Evolutionary conservation across 306 rosid species (phyloP).

Genomic region (Pterocarpus macrocarpus): DNA sequence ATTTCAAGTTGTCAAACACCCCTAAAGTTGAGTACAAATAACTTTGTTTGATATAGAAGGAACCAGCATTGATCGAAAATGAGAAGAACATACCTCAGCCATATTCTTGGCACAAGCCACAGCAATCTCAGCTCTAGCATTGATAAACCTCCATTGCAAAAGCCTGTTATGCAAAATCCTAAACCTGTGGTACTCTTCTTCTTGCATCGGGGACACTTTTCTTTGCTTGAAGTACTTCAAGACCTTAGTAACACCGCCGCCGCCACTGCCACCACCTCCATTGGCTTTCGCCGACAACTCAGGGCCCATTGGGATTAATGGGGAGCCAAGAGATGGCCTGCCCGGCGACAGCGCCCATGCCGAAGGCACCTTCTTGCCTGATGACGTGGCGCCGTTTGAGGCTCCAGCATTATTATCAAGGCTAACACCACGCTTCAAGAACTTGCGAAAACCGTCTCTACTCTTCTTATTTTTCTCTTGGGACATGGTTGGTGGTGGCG

Average conservation of each 20-base stretch:
- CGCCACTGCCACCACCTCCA: not conserved
- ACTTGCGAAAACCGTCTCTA: conserved; percentile 40
- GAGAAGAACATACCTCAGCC: conserved; percentile 54
- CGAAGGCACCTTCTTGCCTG: conserved; percentile 50
- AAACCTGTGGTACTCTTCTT: conserved; percentile 65
- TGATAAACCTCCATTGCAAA: conserved; percentile 78
- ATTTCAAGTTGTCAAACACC: too few relatives aligned
- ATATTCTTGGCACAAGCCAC: conserved; percentile 44
- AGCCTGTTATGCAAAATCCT: conserved; percentile 65
- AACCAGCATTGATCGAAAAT: too few relatives aligned
- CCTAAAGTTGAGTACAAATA: too few relatives aligned
- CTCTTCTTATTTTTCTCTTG: conserved; percentile 38
- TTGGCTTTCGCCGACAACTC: conserved; percentile 14
- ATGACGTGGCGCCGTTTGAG: conserved; percentile 42
- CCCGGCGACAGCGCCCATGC: conserved; percentile 94
- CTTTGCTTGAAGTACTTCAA: conserved; percentile 70
- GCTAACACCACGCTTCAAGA: conserved; percentile 47
- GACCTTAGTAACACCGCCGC: conserved; percentile 58
- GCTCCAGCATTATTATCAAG: conserved; percentile 38
- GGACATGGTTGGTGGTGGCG: not conserved
- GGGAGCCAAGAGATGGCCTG: conserved; percentile 49
- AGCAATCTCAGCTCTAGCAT: conserved; percentile 63
- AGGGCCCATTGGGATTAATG: not conserved
- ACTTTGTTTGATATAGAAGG: too few relatives aligned
- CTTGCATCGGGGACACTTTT: conserved; percentile 60